phyloP scores from a whole-genome alignment of 176 grass and related monocot species.

The Thinopyrum elongatum region DNA sequence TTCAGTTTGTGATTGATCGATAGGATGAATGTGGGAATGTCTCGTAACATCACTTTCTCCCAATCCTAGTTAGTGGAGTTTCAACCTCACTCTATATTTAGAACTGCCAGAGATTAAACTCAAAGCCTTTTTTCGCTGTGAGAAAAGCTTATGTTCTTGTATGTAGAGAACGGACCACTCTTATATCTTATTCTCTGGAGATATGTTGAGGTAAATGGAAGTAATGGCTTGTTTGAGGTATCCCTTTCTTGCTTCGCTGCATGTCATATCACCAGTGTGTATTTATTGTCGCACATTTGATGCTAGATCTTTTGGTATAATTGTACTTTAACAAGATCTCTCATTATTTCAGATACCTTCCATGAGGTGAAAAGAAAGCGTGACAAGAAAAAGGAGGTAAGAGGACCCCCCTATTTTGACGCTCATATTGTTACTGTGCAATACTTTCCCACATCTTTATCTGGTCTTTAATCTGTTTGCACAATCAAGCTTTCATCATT shows the following conservation, averaged over 20 bases:
- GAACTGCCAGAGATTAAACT: slow-evolving; percentile 2
- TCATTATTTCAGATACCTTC: slow-evolving; percentile 64
- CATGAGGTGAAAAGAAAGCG: slow-evolving; percentile 83
- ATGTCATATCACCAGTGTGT: neutral
- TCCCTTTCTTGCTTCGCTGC: slow-evolving; percentile 13
- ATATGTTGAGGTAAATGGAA: slow-evolving; percentile 20
- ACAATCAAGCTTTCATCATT: neutral
- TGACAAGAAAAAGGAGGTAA: slow-evolving; percentile 89
- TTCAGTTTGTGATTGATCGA: neutral
- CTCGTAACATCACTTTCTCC: neutral
- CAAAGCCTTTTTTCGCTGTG: neutral
- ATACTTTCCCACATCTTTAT: neutral
- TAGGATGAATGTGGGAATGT: neutral
- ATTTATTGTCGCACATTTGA: neutral
- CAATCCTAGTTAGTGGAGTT: neutral
- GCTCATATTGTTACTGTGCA: neutral
- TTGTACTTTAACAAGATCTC: slow-evolving; percentile 4
- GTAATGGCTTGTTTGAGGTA: slow-evolving; percentile 24
- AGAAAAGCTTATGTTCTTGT: slow-evolving; percentile 30
- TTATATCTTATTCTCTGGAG: slow-evolving; percentile 14
- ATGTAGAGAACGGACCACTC: slow-evolving; percentile 4
- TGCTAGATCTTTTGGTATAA: neutral
- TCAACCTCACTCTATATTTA: neutral
- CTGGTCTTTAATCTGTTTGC: neutral
- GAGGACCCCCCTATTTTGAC: neutral